Percentiles rank a stretch among this genome's conserved stretches.
phyloP scores from a whole-genome alignment of 2,329 filamentous ascomycete species.

The Aureobasidium sp. region DNA sequence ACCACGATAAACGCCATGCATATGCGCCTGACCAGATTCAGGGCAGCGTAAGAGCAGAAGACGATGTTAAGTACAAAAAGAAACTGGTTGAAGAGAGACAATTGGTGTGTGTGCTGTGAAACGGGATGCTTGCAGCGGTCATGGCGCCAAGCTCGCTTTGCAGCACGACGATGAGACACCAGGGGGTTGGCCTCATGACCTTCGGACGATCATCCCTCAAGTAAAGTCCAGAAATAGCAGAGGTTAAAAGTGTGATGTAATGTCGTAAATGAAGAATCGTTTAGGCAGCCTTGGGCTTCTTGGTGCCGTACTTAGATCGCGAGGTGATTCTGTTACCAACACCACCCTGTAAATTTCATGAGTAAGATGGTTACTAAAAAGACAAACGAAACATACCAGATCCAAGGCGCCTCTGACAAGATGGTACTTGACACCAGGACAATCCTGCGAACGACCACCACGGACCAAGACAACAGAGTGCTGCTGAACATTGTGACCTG shows the following conservation, averaged over 20 bases:
- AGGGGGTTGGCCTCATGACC: neutral
- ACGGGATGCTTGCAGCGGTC: slow-evolving; percentile 1
- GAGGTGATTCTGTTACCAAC: slow-evolving; percentile 77
- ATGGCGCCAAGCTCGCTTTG: slow-evolving; percentile 7
- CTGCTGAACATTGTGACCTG: slow-evolving; percentile 94
- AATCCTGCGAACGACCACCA: slow-evolving; percentile 90
- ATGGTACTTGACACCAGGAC: slow-evolving; percentile 95
- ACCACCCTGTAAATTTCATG: slow-evolving; percentile 59
- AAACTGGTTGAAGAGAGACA: neutral
- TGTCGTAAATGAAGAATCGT: neutral
- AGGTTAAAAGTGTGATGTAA: neutral
- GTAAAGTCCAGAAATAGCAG: neutral
- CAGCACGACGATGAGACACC: slow-evolving; percentile 1
- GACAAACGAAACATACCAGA: slow-evolving; percentile 57
- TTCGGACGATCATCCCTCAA: neutral
- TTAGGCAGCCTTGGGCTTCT: slow-evolving; percentile 85
- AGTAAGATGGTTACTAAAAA: neutral
- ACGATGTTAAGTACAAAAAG: neutral
- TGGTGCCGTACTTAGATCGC: slow-evolving; percentile 94
- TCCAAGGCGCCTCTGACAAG: slow-evolving; percentile 86
- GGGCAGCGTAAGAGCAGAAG: neutral
- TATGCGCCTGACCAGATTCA: neutral
- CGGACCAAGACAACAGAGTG: slow-evolving; percentile 96
- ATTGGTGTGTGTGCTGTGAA: neutral
- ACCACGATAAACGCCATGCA: slow-evolving; percentile 6